Percentiles rank a stretch among this genome's conserved stretches.
phyloP scores from a whole-genome alignment of 2,329 filamentous ascomycete species.

The Alternaria triticina region DNA sequence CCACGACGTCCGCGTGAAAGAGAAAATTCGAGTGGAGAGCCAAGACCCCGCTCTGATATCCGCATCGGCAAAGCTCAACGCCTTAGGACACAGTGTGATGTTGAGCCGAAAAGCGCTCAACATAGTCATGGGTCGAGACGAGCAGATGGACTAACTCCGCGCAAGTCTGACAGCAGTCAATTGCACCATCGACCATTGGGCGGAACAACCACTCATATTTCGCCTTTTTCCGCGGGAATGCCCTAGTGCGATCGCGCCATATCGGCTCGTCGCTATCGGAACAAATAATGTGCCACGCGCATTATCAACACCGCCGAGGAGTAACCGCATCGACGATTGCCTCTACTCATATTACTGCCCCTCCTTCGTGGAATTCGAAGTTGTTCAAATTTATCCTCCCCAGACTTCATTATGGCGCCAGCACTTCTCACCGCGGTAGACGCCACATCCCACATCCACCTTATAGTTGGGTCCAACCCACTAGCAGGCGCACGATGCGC shows the following conservation, averaged over 20 bases:
- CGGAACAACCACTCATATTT: conserved; percentile 5
- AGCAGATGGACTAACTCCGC: conserved; percentile 33
- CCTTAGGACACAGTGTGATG: conserved; percentile 74
- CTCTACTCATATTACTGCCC: conserved; percentile 12
- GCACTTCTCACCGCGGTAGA: conserved; percentile 76
- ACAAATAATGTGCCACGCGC: conserved; percentile 30
- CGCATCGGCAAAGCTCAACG: conserved; percentile 80
- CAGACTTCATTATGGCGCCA: conserved; percentile 48
- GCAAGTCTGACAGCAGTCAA: conserved; percentile 14
- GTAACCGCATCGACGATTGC: conserved; percentile 12
- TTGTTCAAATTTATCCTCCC: background rate
- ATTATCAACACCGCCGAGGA: conserved; percentile 22
- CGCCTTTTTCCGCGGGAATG: conserved; percentile 29
- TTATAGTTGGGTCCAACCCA: conserved; percentile 85
- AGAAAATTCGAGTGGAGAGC: conserved; percentile 88
- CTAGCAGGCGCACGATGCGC: conserved; percentile 84
- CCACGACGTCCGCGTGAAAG: conserved; percentile 80
- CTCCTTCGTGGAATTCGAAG: background rate
- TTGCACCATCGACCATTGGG: conserved; percentile 16
- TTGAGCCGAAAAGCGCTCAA: conserved; percentile 74
- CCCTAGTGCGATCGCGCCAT: conserved; percentile 27
- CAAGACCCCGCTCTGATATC: conserved; percentile 87
- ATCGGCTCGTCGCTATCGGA: conserved; percentile 42
- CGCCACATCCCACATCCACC: conserved; percentile 73
- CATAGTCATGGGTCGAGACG: conserved; percentile 75